Evolutionary conservation across 164 flowering plant genomes (phyloP), one percentile per base, ranked within the genome.

Genomic region (Tetracentron sinense): DNA sequence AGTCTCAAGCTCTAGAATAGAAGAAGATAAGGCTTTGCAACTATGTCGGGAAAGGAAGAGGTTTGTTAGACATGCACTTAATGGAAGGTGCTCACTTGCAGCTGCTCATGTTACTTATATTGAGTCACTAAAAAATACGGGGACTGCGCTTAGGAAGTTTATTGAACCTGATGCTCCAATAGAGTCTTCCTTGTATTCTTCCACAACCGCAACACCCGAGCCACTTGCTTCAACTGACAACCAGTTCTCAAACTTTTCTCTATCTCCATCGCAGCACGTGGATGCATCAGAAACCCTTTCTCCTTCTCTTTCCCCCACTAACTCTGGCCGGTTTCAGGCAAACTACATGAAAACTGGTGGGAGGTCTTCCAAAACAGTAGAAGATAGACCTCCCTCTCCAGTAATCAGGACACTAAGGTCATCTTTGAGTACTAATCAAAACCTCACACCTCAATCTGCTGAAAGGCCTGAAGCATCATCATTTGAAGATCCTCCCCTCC

Each of bases 41-140:
- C 79, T 94, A 53, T 94, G 97, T 56, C 85, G 96, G n/a, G 96
- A 90, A 63, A 81, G 99, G 75, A 92, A 81, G 75, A 87, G 76
- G 62, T 84, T 83, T 72, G 85, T 94, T 49, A 81, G 76, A 65
- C 89, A 88, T 75, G 92, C 96, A 38, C 89, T 91, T 60, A 84
- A 94, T 75, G 96, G 96, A 14, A 79, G 97, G 72, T 89, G 95
- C 66, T 77, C 87, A 33, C 77, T 94, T 1, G 97, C 97, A 29
- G 78, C 83, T 23, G 79, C 92, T 66, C 99, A 92, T 73, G 84
- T 92, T 66, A 53, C 77, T 21, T 94, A 94, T 58, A 76, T 92
- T 55, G 83, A 87, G 58, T 86, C 86, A 17, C 77, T 94, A 20
- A 82, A 60, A 68, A 79, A 47, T 29, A 79, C 76, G 14, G 99